Evolutionary conservation across 768 basidiomycete species (phyloP).

Genomic region (Collybiopsis confluens): DNA sequence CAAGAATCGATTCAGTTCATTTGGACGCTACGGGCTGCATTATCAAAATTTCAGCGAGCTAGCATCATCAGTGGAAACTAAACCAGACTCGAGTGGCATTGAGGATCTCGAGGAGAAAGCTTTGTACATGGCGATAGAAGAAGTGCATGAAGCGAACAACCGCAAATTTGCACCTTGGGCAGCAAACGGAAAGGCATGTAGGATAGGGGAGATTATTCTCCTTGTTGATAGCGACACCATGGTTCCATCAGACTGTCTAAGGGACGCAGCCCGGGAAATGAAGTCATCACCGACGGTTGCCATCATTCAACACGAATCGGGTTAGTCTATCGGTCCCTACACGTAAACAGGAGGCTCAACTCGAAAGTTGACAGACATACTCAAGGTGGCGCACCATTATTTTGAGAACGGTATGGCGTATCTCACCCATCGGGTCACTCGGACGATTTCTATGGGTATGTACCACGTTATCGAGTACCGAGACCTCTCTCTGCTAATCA

Average conservation of each 20-base stretch:
- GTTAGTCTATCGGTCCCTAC: constrained; percentile 28
- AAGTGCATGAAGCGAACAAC: constrained; percentile 58
- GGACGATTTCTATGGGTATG: constrained; percentile 16
- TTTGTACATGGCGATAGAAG: constrained; percentile 69
- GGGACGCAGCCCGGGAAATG: constrained; percentile 86
- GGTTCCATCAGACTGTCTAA: constrained; percentile 81
- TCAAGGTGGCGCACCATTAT: constrained; percentile 86
- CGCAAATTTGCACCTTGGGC: constrained; percentile 70
- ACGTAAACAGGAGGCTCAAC: neutral
- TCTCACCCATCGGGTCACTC: constrained; percentile 85
- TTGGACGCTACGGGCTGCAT: too few relatives aligned
- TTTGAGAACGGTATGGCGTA: constrained; percentile 89
- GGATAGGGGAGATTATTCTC: constrained; percentile 77
- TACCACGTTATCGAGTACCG: too few relatives aligned
- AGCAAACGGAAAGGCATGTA: constrained; percentile 65
- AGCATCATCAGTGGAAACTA: constrained; percentile 32
- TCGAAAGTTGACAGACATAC: constrained; percentile 55
- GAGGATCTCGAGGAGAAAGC: constrained; percentile 64
- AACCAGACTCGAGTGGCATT: constrained; percentile 26
- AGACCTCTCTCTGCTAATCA: constrained; percentile 1
- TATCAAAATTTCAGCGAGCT: constrained; percentile 27
- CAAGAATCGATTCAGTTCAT: too few relatives aligned
- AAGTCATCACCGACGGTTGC: constrained; percentile 77
- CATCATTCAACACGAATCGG: constrained; percentile 89
- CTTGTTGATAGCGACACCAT: constrained; percentile 80